phyloP scores from a whole-genome alignment of 208 protist genomes.

The Leishmania amazonensis region DNA sequence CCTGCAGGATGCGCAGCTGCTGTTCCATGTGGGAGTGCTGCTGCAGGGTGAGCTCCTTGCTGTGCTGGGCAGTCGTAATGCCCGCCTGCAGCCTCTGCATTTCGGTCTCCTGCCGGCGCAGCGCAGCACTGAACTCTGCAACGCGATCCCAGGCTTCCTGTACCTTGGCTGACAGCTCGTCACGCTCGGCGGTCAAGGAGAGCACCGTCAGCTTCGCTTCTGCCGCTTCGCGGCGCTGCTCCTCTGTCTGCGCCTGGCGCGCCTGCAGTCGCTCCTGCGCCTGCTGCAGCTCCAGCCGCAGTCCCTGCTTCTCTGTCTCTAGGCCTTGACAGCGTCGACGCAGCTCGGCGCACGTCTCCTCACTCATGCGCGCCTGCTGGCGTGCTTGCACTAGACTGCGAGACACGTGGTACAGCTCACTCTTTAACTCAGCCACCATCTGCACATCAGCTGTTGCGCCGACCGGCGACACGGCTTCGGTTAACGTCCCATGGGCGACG shows the following conservation, averaged over 20 bases:
- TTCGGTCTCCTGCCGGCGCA: constrained; percentile 29
- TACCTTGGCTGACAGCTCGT: constrained; percentile 60
- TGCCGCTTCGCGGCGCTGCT: constrained; percentile 42
- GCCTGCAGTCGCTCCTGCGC: constrained; percentile 33
- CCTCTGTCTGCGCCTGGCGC: constrained; percentile 30
- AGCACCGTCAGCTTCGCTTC: constrained; percentile 39
- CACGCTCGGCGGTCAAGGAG: constrained; percentile 56
- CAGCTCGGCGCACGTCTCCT: constrained; percentile 21
- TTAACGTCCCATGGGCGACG: background rate
- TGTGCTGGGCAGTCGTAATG: constrained; percentile 11
- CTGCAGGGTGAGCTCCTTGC: constrained; percentile 17
- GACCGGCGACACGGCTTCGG: background rate
- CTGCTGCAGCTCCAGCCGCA: constrained; percentile 43
- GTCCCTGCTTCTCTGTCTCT: constrained; percentile 32
- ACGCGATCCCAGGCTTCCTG: constrained; percentile 63
- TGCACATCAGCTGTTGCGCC: background rate
- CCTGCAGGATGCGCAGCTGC: constrained; percentile 16
- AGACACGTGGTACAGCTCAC: constrained; percentile 16
- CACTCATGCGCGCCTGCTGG: constrained; percentile 13
- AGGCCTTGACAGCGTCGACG: constrained; percentile 17
- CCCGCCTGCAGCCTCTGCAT: constrained; percentile 30
- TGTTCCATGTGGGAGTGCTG: constrained; percentile 21
- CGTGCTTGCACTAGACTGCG: constrained; percentile 18
- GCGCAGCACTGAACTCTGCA: constrained; percentile 34
- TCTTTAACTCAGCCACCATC: constrained; percentile 15